Evolutionary conservation across 2,329 filamentous ascomycete genomes (phyloP).

Genomic region (Aspergillus sp.): DNA sequence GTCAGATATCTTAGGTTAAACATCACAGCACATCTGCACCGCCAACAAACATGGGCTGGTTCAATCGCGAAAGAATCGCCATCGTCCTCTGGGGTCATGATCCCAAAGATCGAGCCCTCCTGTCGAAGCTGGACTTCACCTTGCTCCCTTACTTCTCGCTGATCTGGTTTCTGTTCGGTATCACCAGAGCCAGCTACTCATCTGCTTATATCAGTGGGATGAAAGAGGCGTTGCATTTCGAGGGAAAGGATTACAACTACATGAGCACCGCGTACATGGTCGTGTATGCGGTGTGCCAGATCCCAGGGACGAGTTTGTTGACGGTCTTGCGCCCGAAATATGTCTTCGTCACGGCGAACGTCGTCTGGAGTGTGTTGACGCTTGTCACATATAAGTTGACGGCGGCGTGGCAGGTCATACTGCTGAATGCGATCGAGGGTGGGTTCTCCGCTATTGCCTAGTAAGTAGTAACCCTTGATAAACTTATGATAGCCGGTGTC

Average conservation of each 20-base stretch:
- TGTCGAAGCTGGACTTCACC: constrained; percentile 35
- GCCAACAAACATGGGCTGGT: neutral
- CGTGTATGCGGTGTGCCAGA: constrained; percentile 46
- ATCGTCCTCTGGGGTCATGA: neutral
- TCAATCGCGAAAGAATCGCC: neutral
- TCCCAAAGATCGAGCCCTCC: neutral
- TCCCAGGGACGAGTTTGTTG: constrained; percentile 45
- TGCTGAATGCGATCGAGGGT: constrained; percentile 47
- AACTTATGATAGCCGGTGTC: too few species aligned
- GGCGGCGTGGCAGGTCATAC: constrained; percentile 45
- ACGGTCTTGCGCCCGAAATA: constrained; percentile 41
- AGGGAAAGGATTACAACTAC: constrained; percentile 44
- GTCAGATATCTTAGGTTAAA: neutral
- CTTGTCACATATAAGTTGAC: constrained; percentile 45
- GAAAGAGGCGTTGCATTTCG: constrained; percentile 38
- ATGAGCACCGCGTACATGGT: constrained; percentile 40
- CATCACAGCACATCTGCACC: neutral
- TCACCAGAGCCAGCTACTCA: constrained; percentile 46
- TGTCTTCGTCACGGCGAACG: constrained; percentile 45
- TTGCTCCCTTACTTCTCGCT: constrained; percentile 47
- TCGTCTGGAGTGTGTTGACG: constrained; percentile 46
- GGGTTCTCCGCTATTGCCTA: constrained; percentile 47
- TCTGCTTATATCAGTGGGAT: constrained; percentile 47
- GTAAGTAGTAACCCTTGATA: constrained; percentile 17
- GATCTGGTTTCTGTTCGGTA: constrained; percentile 51